Base-by-base conservation (phyloP, 108 stramenopile species). In the Mayamaea pseudoterrestris region DNA sequence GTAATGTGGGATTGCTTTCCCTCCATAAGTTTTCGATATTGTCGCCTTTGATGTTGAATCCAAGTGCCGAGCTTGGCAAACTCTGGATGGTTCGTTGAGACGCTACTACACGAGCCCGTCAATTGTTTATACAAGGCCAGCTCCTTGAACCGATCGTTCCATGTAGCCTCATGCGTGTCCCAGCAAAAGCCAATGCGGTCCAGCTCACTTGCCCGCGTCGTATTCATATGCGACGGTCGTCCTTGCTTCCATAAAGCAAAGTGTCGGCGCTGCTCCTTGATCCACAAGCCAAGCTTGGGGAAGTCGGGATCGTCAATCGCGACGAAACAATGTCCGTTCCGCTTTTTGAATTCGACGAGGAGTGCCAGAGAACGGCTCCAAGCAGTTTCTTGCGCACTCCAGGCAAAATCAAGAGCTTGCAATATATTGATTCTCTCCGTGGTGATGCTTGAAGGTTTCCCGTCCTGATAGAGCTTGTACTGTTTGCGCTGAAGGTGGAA, bases 251-350 rank as follows among this genome's bases (percentile, higher is more conserved):
- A 51, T n/a, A n/a, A n/a, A 35, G 34, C 35, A 35, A 35, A 51
- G 17, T 11, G 8, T 20, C 28, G 26, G 2, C 60, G 22, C 31
- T 69, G 61, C 25, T 58, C 42, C 24, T 54, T 53, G 20, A 63
- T 62, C 68, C 68, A 69, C 20, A 35, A 40, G 2, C 57, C 55
- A 27, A 69, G 50, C 11, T 51, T 41, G 12, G 41, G 47, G 52
- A 63, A 50, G 1, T 30, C 30, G 7, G 47, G 16, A 43, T 69
- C 63, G 22, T 41, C 34, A 32, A 51, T 37, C 3, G 61, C 56
- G 7, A 69, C 68, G 36, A 41, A 27, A 47, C 62, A 63, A 31
- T 62, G 27, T n/a, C 57, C 61, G 35, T 63, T 45, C 16, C 3
- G 3, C 37, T 39, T n/a, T n/a, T n/a, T n/a, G n/a, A n/a, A n/a